Percentiles rank a stretch among this genome's conserved stretches.
Evolutionary conservation across 2,329 filamentous ascomycete species (phyloP).

Genomic region (Ceratocystiopsis sp.): DNA sequence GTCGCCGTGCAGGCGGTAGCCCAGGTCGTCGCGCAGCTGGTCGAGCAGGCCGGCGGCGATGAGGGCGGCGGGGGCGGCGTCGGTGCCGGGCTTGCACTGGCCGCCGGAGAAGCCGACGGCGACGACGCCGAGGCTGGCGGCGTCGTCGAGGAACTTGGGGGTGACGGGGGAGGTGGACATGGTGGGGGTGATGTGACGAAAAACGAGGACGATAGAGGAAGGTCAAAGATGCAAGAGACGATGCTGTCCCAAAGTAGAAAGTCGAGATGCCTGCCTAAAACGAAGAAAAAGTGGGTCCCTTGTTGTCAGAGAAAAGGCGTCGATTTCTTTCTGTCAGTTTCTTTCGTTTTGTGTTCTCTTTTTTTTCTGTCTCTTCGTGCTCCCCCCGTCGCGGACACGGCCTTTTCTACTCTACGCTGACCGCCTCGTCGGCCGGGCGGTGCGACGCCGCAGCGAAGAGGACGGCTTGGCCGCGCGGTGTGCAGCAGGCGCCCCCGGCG

Average conservation of each 20-base stretch:
- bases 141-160: constrained; percentile 63
- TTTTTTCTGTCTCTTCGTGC: too few species aligned
- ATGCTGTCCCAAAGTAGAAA: too few species aligned
- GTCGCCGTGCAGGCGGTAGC: constrained; percentile 78
- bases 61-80: constrained; percentile 75
- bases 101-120: constrained; percentile 94
- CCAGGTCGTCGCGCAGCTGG: constrained; percentile 69
- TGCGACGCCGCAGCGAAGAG: too few species aligned
- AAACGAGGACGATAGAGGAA: background rate
- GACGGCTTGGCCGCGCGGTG: too few species aligned
- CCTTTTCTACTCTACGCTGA: too few species aligned
- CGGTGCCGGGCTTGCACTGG: constrained; percentile 79
- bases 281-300: background rate
- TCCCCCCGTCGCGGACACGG: too few species aligned
- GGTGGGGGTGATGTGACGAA: background rate
- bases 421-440: too few species aligned
- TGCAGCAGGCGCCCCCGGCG: too few species aligned
- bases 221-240: background rate
- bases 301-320: too few species aligned
- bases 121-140: constrained; percentile 73
- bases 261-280: background rate
- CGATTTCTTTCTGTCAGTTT: too few species aligned
- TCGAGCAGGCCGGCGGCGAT: constrained; percentile 75
- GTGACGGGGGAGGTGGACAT: constrained; percentile 38
- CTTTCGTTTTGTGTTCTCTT: too few species aligned